Conservation (phyloP, 257 asterid species). For the Solanum rostratum region DNA sequence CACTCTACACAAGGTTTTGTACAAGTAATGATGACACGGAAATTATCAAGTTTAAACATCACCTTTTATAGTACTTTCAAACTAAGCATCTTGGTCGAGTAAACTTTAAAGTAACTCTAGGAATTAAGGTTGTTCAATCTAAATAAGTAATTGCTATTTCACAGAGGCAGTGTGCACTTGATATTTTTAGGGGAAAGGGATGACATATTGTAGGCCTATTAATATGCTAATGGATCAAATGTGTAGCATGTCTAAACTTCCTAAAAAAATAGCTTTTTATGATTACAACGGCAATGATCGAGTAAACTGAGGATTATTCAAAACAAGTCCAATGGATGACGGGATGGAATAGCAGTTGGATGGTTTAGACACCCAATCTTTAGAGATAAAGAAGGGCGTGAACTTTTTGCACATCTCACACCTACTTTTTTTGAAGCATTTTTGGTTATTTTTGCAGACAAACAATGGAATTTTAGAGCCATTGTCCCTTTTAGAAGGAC, state of each 20-base stretch:
- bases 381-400: not conserved
- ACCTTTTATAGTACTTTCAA: not conserved
- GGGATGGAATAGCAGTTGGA: not conserved
- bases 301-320: not conserved
- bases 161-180: not conserved
- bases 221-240: not conserved
- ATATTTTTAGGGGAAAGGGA: not conserved
- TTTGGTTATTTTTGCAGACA: not conserved
- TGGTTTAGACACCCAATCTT: not conserved
- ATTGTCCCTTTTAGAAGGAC: not conserved
- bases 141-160: not conserved
- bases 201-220: not conserved
- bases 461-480: too few species aligned
- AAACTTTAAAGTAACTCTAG: not conserved
- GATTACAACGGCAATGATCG: not conserved
- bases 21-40: not conserved
- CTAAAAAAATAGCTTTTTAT: not conserved
- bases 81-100: not conserved
- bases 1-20: not conserved
- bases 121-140: not conserved
- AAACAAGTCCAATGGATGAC: not conserved
- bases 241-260: not conserved
- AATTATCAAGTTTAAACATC: not conserved
- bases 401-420: not conserved
- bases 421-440: not conserved